These are phyloP conservation scores for Nothophaeocryptopus gaeumannii DNA, from an alignment of 2,329 filamentous ascomycete species.

Conservation along the genomic window DNA sequence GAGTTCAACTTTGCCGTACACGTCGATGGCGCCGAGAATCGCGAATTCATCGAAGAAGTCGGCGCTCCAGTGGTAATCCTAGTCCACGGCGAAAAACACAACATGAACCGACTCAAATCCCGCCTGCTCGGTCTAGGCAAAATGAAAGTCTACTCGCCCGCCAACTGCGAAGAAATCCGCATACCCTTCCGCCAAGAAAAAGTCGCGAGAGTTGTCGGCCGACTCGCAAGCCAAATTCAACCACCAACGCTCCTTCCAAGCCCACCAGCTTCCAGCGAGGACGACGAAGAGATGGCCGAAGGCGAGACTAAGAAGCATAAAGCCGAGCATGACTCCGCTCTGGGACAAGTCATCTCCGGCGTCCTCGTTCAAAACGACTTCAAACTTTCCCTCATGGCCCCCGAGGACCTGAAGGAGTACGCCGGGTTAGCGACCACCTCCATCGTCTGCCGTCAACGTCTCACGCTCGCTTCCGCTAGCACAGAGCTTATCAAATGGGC, in stretches of 20 bases:
- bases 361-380: slow-evolving; percentile 98
- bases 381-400: slow-evolving; percentile 94
- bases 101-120: slow-evolving; percentile 96
- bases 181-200: slow-evolving; percentile 97
- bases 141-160: slow-evolving; percentile 86
- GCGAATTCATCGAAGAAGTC: slow-evolving; percentile 95
- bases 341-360: slow-evolving; percentile 68
- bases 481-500: slow-evolving; percentile 92
- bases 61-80: slow-evolving; percentile 90
- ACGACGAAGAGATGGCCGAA: slow-evolving; percentile 39
- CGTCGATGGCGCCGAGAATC: slow-evolving; percentile 92
- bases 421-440: slow-evolving; percentile 95
- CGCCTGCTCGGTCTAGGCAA: slow-evolving; percentile 90
- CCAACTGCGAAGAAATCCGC: slow-evolving; percentile 90
- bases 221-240: slow-evolving; percentile 72
- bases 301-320: slow-evolving; percentile 28
- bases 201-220: slow-evolving; percentile 91
- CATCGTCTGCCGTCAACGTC: slow-evolving; percentile 85
- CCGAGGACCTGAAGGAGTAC: slow-evolving; percentile 92
- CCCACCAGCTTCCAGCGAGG: slow-evolving; percentile 40
- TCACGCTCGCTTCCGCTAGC: slow-evolving; percentile 82
- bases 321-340: slow-evolving; percentile 44
- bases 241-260: slow-evolving; percentile 53
- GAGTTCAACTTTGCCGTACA: slow-evolving; percentile 96
- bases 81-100: slow-evolving; percentile 94